Percentiles rank a stretch among this genome's conserved stretches.
Evolutionary conservation across 441 rosid species (phyloP).

Genomic region (Pelargonium citronellum): DNA sequence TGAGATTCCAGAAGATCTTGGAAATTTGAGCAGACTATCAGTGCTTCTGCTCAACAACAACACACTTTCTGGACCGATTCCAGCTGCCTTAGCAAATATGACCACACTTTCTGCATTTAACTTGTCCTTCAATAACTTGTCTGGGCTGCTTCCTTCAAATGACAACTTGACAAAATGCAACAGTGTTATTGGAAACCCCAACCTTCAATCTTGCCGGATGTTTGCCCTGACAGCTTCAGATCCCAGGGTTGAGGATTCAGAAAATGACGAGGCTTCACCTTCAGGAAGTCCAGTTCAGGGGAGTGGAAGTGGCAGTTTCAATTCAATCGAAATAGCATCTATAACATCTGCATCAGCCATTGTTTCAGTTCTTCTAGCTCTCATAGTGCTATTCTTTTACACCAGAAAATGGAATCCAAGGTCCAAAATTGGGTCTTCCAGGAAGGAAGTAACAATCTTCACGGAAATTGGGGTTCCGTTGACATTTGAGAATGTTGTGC

Average conservation of each 20-base stretch:
- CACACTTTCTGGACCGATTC: conserved; percentile 50
- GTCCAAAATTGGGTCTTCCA: conserved; percentile 42
- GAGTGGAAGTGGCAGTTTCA: conserved; percentile 31
- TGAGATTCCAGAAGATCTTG: conserved; percentile 42
- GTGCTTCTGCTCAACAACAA: conserved; percentile 53
- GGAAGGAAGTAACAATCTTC: conserved; percentile 61
- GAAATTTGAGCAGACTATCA: conserved; percentile 40
- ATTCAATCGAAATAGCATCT: conserved; percentile 71
- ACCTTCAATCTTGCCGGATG: conserved; percentile 38
- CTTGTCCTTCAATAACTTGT: conserved; percentile 53
- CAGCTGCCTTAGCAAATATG: conserved; percentile 42
- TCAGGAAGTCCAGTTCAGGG: conserved; percentile 17
- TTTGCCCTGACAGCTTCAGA: conserved; percentile 33
- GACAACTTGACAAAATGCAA: conserved; percentile 38
- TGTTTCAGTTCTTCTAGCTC: conserved; percentile 61
- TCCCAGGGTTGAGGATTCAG: conserved; percentile 23
- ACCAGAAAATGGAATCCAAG: conserved; percentile 50
- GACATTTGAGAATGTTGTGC: conserved; percentile 64
- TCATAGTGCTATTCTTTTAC: conserved; percentile 52
- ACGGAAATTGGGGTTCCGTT: conserved; percentile 49
- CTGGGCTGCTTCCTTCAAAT: conserved; percentile 45
- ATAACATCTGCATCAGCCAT: conserved; percentile 71
- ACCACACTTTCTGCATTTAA: conserved; percentile 40
- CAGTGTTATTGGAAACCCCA: conserved; percentile 49
- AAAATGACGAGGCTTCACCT: conserved; percentile 24